Conservation (phyloP, 306 rosid species). For the Acacia melanoxylon region DNA sequence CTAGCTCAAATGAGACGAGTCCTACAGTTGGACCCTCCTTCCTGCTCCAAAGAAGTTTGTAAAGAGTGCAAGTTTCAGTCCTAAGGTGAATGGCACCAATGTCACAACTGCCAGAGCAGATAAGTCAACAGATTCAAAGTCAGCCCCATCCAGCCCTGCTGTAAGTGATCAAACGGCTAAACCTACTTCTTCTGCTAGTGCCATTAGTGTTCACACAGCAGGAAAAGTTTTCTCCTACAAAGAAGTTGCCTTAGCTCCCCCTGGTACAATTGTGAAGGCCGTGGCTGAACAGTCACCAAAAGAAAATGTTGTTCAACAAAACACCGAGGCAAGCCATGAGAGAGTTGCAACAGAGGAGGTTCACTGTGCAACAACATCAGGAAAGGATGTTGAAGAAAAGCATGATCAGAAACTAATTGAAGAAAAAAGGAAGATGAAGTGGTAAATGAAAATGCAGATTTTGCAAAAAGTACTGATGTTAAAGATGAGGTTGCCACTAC, state of each 20-base stretch:
- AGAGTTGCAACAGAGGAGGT: slow-evolving; percentile 40
- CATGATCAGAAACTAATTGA: slow-evolving; percentile 38
- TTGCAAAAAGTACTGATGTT: slow-evolving; percentile 30
- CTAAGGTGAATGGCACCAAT: slow-evolving; percentile 54
- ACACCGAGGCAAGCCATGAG: slow-evolving; percentile 43
- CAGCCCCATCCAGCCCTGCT: slow-evolving; percentile 74
- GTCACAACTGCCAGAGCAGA: slow-evolving; percentile 48
- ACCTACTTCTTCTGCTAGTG: slow-evolving; percentile 47
- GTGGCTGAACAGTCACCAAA: slow-evolving; percentile 74
- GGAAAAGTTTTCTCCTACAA: slow-evolving; percentile 91
- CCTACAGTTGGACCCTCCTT: slow-evolving; percentile 51
- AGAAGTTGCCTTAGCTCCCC: slow-evolving; percentile 98
- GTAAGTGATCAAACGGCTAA: slow-evolving; percentile 55
- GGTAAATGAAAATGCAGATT: slow-evolving; percentile 36
- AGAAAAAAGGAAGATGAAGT: slow-evolving; percentile 36
- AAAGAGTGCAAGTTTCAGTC: slow-evolving; percentile 85
- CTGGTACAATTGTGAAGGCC: slow-evolving; percentile 94
- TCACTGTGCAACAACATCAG: slow-evolving; percentile 30
- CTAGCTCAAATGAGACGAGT: slow-evolving; percentile 56
- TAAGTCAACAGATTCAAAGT: slow-evolving; percentile 58
- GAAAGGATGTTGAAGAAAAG: slow-evolving; percentile 41
- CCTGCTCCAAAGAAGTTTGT: slow-evolving; percentile 54
- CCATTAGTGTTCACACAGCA: slow-evolving; percentile 64
- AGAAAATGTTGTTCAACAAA: slow-evolving; percentile 46
- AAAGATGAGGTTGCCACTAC: slow-evolving; percentile 40